A percentile compares a stretch with the other conserved stretches of the same genome.
Evolutionary conservation across 176 grass and related monocot species (phyloP).

Genomic region (Juncus effusus): DNA sequence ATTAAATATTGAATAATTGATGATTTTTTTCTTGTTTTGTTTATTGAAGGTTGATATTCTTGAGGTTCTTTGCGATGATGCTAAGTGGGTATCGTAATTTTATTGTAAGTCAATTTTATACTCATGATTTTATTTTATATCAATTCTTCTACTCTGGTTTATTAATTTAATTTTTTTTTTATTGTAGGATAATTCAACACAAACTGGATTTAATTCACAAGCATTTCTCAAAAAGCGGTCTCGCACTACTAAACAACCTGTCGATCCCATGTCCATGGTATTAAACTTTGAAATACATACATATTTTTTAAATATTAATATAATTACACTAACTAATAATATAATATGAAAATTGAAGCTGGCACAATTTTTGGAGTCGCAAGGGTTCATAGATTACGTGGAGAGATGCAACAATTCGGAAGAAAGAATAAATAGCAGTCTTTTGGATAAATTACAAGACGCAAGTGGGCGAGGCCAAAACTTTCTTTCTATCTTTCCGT

Average conservation of each 20-base stretch:
- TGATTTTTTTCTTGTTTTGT: constrained; percentile 35
- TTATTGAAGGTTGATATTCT: constrained; percentile 88
- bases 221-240: constrained; percentile 98
- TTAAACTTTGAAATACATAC: neutral
- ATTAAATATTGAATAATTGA: constrained; percentile 3
- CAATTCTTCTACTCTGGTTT: constrained; percentile 16
- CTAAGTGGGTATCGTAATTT: constrained; percentile 98
- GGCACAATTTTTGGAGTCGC: constrained; percentile 94
- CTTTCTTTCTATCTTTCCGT: constrained; percentile 81
- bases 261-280: constrained; percentile 98
- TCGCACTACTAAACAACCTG: constrained; percentile 68
- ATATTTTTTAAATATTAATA: constrained; percentile 12
- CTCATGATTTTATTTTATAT: constrained; percentile 23
- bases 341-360: constrained; percentile 42
- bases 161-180: constrained; percentile 13
- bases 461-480: constrained; percentile 84
- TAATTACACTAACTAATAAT: neutral
- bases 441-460: constrained; percentile 99
- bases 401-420: constrained; percentile 88
- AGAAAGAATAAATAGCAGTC: constrained; percentile 70
- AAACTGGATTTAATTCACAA: constrained; percentile 95
- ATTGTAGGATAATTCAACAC: constrained; percentile 69
- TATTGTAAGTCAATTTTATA: constrained; percentile 70
- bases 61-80: constrained; percentile 92
- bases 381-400: constrained; percentile 99